These are phyloP conservation scores for Atalantia buxifolia DNA, from an alignment of 345 rosid species.

Conservation along the genomic window DNA sequence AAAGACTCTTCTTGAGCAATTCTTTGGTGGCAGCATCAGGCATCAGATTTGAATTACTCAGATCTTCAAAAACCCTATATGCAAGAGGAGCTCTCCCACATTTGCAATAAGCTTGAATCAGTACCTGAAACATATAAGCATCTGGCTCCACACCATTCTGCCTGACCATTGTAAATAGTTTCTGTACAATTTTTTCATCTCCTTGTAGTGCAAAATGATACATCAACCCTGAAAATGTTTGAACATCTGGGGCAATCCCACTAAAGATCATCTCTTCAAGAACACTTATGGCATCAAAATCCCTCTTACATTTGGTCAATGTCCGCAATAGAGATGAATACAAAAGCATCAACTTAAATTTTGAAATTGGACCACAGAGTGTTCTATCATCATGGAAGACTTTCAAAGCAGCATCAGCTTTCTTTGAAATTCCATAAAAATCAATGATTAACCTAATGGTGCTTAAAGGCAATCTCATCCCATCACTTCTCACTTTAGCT, in stretches of 20 bases:
- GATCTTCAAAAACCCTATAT: constrained; percentile 69
- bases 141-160: constrained; percentile 71
- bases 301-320: constrained; percentile 69
- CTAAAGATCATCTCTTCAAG: constrained; percentile 71
- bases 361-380: constrained; percentile 52
- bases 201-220: constrained; percentile 72
- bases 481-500: constrained; percentile 57
- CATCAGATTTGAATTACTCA: constrained; percentile 53
- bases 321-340: constrained; percentile 77
- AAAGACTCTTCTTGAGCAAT: constrained; percentile 77
- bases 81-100: constrained; percentile 80
- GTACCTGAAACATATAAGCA: constrained; percentile 66
- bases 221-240: constrained; percentile 83
- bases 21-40: constrained; percentile 70
- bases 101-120: constrained; percentile 77
- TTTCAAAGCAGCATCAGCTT: constrained; percentile 81
- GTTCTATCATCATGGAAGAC: constrained; percentile 54
- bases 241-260: constrained; percentile 67
- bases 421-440: constrained; percentile 79
- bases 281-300: constrained; percentile 54
- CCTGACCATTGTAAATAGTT: constrained; percentile 62
- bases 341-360: constrained; percentile 61
- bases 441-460: constrained; percentile 72
- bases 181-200: constrained; percentile 73
- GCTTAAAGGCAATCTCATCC: constrained; percentile 70